A percentile compares a stretch with the other conserved stretches of the same genome.
These are phyloP conservation scores for Fraxinus greggii DNA, from an alignment of 305 asterid genomes.

Conservation along the genomic window DNA sequence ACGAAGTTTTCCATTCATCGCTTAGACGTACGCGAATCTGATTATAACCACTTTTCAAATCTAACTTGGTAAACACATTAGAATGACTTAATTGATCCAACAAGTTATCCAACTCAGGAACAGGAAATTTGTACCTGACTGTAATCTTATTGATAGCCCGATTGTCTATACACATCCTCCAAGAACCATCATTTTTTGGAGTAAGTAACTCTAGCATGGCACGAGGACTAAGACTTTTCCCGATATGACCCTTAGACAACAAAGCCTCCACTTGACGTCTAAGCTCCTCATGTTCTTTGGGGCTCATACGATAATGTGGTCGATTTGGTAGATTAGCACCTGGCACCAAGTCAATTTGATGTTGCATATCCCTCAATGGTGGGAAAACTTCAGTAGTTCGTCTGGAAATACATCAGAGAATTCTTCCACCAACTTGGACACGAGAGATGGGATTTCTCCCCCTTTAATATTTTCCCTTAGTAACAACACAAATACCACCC, in stretches of 20 bases:
- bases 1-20: conserved; percentile 9
- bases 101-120: neutral
- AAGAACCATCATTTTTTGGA: conserved; percentile 4
- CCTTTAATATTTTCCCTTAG: too few species aligned
- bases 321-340: neutral
- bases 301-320: neutral
- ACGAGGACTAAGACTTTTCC: neutral
- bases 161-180: neutral
- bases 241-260: neutral
- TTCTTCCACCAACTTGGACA: neutral
- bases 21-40: neutral
- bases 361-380: neutral
- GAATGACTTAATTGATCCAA: neutral
- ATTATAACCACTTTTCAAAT: neutral
- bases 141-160: neutral
- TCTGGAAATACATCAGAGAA: neutral
- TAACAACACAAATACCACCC: too few species aligned
- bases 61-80: neutral
- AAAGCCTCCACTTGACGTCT: neutral
- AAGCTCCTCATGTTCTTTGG: neutral
- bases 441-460: neutral
- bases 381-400: neutral
- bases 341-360: neutral
- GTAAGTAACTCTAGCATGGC: neutral
- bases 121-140: neutral